Conservation (phyloP, 768 basidiomycete species). For the Clathrus columnatus region DNA sequence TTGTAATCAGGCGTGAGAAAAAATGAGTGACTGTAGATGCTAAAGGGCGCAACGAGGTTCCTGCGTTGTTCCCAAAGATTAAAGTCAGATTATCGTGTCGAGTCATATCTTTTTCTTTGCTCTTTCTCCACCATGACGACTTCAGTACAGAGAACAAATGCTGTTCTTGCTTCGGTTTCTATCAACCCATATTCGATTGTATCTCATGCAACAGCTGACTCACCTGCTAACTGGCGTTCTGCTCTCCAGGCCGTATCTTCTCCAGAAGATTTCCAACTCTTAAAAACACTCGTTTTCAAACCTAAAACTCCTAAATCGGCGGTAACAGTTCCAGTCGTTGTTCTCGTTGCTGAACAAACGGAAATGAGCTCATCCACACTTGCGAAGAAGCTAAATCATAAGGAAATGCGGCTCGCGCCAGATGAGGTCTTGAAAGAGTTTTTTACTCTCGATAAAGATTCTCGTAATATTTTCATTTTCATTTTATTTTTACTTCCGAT, state of each 20-base stretch:
- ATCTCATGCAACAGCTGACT: slow-evolving; percentile 52
- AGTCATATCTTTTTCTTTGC: neutral
- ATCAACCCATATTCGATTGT: slow-evolving; percentile 47
- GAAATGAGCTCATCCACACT: slow-evolving; percentile 72
- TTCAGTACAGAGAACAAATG: neutral
- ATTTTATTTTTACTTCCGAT: slow-evolving; percentile 1
- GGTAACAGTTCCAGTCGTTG: slow-evolving; percentile 74
- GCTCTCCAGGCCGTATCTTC: slow-evolving; percentile 44
- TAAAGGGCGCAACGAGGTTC: neutral
- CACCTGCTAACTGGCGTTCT: slow-evolving; percentile 71
- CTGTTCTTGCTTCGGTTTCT: slow-evolving; percentile 27
- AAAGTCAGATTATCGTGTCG: neutral
- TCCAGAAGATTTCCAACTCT: slow-evolving; percentile 46
- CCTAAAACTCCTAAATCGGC: slow-evolving; percentile 92
- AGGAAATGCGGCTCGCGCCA: slow-evolving; percentile 79
- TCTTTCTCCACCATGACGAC: neutral
- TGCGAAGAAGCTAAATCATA: slow-evolving; percentile 72
- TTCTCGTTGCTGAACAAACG: slow-evolving; percentile 79
- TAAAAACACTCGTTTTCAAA: slow-evolving; percentile 91
- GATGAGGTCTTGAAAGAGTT: slow-evolving; percentile 83
- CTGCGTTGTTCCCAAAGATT: neutral
- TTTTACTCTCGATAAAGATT: slow-evolving; percentile 78
- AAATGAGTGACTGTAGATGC: neutral
- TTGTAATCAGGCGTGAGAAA: neutral
- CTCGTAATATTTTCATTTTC: slow-evolving; percentile 40